phyloP scores from a whole-genome alignment of 1,284 basidiomycete species.

The Heterobasidion occidentale region DNA sequence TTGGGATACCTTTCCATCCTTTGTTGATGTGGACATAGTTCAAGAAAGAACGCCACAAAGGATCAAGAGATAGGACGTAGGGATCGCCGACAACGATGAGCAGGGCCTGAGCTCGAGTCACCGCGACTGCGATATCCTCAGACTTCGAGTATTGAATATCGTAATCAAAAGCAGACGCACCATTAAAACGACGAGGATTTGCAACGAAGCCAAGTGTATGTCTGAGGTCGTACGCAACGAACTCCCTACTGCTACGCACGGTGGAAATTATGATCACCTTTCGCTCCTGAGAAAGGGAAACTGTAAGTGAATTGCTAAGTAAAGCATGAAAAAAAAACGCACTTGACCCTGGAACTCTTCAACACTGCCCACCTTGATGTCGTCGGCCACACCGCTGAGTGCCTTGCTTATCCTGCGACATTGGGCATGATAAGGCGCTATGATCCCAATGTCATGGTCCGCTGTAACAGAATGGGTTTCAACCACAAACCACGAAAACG shows the following conservation, averaged over 20 bases:
- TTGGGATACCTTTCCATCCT: conserved; percentile 41
- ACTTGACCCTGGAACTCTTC: conserved; percentile 66
- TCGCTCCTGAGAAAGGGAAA: conserved; percentile 37
- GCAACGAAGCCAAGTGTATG: conserved; percentile 60
- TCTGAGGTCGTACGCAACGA: conserved; percentile 47
- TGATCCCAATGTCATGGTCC: conserved; percentile 48
- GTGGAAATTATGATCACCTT: conserved; percentile 60
- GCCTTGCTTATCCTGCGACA: conserved; percentile 36
- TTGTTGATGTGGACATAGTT: conserved; percentile 38
- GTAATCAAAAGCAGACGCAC: conserved; percentile 22
- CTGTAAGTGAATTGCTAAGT: not conserved
- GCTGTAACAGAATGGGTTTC: conserved; percentile 10
- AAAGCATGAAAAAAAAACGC: conserved; percentile 2
- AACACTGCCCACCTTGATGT: conserved; percentile 53
- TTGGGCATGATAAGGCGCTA: conserved; percentile 57
- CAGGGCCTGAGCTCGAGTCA: conserved; percentile 49
- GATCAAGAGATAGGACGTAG: conserved; percentile 45
- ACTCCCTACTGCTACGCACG: conserved; percentile 50
- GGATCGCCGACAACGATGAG: conserved; percentile 50
- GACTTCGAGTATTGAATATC: no score
- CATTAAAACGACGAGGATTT: conserved; percentile 55
- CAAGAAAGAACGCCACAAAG: conserved; percentile 46
- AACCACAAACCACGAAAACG: not conserved
- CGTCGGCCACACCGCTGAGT: conserved; percentile 20
- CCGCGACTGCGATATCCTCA: conserved; percentile 30